Percentiles rank a stretch among this genome's conserved stretches.
phyloP scores from a whole-genome alignment of 371 early-diverging fungal genomes.

The Circinella umbellata region DNA sequence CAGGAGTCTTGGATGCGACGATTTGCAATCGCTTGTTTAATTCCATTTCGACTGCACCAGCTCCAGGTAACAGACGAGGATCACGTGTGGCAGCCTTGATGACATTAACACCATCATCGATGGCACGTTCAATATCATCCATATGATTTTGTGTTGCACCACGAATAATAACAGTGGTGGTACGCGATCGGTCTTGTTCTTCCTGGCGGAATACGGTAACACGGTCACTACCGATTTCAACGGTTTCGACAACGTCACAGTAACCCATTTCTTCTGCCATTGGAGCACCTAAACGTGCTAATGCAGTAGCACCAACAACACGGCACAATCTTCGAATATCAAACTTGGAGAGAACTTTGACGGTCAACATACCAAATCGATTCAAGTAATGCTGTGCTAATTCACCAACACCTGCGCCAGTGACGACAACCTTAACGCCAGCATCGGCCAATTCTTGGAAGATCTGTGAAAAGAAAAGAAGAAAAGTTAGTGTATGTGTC shows the following conservation, averaged over 20 bases:
- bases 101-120: slow-evolving; percentile 98
- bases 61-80: slow-evolving; percentile 89
- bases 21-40: slow-evolving; percentile 76
- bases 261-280: slow-evolving; percentile 97
- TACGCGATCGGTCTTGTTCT: slow-evolving; percentile 71
- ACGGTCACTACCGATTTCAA: slow-evolving; percentile 97
- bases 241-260: slow-evolving; percentile 94
- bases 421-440: slow-evolving; percentile 93
- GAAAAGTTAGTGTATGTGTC: neutral
- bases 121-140: slow-evolving; percentile 97
- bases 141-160: slow-evolving; percentile 97
- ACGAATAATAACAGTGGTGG: slow-evolving; percentile 96
- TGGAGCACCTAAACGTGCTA: slow-evolving; percentile 93
- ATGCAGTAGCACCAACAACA: slow-evolving; percentile 91
- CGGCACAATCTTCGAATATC: slow-evolving; percentile 95
- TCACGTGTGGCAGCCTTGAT: slow-evolving; percentile 95
- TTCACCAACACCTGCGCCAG: slow-evolving; percentile 91
- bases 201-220: slow-evolving; percentile 97
- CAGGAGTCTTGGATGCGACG: slow-evolving; percentile 88
- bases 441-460: slow-evolving; percentile 91
- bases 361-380: slow-evolving; percentile 87
- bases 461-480: slow-evolving; percentile 28
- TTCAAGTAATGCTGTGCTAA: slow-evolving; percentile 95
- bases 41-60: slow-evolving; percentile 97
- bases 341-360: slow-evolving; percentile 94